Evolutionary conservation across 1,284 basidiomycete species (phyloP).

Genomic region (Pseudozyma tsukubaensis): DNA sequence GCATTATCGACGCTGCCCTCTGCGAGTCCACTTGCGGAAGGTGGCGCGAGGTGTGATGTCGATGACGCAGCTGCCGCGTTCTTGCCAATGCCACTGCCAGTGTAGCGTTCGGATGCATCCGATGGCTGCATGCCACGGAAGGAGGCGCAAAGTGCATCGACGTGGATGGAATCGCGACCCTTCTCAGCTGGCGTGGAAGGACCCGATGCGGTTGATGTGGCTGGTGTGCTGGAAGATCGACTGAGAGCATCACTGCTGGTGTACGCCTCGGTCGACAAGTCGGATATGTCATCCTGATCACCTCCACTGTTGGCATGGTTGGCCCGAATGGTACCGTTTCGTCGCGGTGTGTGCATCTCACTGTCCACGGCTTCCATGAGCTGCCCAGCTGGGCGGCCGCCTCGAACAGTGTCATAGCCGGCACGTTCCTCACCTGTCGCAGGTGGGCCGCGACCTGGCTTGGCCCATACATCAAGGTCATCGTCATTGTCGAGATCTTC

Average conservation of each 20-base stretch:
- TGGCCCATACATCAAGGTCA: slow-evolving; percentile 48
- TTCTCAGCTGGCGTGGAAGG: slow-evolving; percentile 46
- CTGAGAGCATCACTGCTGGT: slow-evolving; percentile 43
- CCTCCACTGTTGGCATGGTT: slow-evolving; percentile 15
- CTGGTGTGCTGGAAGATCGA: slow-evolving; percentile 48
- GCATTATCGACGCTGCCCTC: slow-evolving; percentile 39
- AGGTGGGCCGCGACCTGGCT: slow-evolving; percentile 60
- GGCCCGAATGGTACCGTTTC: slow-evolving; percentile 31
- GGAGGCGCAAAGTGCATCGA: slow-evolving; percentile 49
- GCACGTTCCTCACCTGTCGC: slow-evolving; percentile 68
- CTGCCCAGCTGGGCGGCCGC: slow-evolving; percentile 54
- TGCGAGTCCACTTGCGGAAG: slow-evolving; percentile 28
- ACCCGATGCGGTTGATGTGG: slow-evolving; percentile 52
- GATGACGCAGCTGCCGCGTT: slow-evolving; percentile 31
- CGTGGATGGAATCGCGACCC: slow-evolving; percentile 46
- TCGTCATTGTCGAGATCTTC: slow-evolving; percentile 74
- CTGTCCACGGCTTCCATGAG: slow-evolving; percentile 56
- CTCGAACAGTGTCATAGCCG: slow-evolving; percentile 57
- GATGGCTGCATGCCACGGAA: slow-evolving; percentile 55
- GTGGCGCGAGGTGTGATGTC: slow-evolving; percentile 30
- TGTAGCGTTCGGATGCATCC: slow-evolving; percentile 20
- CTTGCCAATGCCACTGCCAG: slow-evolving; percentile 23
- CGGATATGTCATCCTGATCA: slow-evolving; percentile 42
- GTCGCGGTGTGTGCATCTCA: slow-evolving; percentile 36
- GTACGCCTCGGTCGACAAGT: slow-evolving; percentile 41